These are phyloP conservation scores for Guillardia theta DNA, from an alignment of 78 protist genomes.

Conservation along the genomic window DNA sequence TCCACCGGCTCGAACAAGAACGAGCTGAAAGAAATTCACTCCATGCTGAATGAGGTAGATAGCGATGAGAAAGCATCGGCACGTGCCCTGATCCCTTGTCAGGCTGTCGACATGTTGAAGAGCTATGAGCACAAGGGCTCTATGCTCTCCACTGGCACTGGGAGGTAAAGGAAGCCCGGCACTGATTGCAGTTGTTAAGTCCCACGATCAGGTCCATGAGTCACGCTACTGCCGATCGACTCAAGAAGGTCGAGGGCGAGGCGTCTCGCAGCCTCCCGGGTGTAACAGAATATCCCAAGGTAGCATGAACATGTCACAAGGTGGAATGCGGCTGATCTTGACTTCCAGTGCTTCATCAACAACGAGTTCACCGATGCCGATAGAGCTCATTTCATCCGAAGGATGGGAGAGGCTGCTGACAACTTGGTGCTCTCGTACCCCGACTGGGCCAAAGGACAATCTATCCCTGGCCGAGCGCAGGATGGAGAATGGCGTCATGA, in stretches of 20 bases:
- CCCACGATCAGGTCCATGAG: neutral
- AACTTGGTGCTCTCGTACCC: neutral
- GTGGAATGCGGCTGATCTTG: neutral
- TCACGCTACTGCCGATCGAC: neutral
- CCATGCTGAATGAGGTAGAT: neutral
- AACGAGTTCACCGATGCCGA: neutral
- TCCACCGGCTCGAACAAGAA: neutral
- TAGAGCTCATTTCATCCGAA: neutral
- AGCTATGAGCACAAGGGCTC: neutral
- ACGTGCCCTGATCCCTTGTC: neutral
- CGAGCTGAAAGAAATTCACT: neutral
- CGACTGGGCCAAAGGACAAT: neutral
- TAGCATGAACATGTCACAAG: neutral
- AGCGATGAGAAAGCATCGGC: no score
- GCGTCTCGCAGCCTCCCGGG: no score
- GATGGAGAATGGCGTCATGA: conserved; percentile 15
- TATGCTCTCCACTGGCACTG: neutral
- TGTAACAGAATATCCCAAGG: no score
- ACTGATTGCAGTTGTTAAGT: neutral
- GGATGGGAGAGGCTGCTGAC: neutral
- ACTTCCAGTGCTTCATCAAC: neutral
- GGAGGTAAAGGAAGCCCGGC: neutral
- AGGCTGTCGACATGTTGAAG: neutral
- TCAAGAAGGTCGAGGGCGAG: neutral
- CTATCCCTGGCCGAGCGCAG: neutral